Conservation (phyloP, 1,139 yeast species). For the Barnettozyma hawaiiensis region DNA sequence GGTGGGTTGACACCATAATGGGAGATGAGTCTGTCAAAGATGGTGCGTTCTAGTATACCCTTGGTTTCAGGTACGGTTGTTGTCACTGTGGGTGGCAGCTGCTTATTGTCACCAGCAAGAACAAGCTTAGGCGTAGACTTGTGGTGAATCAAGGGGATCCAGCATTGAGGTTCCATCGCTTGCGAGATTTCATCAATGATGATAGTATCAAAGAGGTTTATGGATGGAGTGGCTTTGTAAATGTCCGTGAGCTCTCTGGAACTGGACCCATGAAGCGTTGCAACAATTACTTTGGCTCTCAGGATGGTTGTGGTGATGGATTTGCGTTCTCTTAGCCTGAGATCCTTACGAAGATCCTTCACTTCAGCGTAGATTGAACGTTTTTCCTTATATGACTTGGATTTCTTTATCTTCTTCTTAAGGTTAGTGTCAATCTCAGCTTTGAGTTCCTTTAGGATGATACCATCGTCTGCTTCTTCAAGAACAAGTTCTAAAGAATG, state of each 20-base stretch:
- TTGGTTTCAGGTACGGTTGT: constrained; percentile 30
- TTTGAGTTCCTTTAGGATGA: constrained; percentile 61
- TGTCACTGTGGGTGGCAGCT: constrained; percentile 75
- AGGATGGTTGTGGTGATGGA: constrained; percentile 54
- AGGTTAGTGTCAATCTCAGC: constrained; percentile 57
- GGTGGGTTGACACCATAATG: constrained; percentile 39
- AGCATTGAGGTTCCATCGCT: constrained; percentile 89
- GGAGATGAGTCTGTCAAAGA: constrained; percentile 72
- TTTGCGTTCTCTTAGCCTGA: constrained; percentile 59
- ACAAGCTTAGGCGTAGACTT: constrained; percentile 52
- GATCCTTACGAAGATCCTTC: constrained; percentile 63
- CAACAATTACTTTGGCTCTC: constrained; percentile 62
- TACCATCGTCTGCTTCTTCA: constrained; percentile 55
- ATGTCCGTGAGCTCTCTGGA: constrained; percentile 56
- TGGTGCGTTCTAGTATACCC: constrained; percentile 49
- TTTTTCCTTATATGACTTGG: constrained; percentile 60
- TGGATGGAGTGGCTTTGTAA: constrained; percentile 29
- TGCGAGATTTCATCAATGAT: constrained; percentile 96
- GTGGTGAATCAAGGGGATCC: constrained; percentile 85
- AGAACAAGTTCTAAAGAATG: constrained; percentile 78
- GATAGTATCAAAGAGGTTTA: constrained; percentile 62
- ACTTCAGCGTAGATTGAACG: constrained; percentile 64
- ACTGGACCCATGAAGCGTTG: constrained; percentile 88
- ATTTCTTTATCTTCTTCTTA: constrained; percentile 55
- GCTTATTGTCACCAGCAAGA: constrained; percentile 84